Percentiles rank a stretch among this genome's conserved stretches.
phyloP scores from a whole-genome alignment of 179 eudicot species.

The Silene vulgaris region DNA sequence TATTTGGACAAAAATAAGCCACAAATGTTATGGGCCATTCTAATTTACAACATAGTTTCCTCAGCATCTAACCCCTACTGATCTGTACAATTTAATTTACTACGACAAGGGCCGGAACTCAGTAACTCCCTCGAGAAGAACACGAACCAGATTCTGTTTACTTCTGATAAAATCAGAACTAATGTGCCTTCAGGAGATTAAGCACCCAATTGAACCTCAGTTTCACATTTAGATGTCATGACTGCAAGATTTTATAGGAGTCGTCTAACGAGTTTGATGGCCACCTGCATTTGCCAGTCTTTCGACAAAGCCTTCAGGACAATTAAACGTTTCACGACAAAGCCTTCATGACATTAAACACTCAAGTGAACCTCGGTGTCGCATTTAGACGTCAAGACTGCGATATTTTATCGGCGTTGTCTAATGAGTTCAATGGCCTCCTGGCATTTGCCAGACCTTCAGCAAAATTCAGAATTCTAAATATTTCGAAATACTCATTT shows the following conservation, averaged over 20 bases:
- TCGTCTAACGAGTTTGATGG: not conserved
- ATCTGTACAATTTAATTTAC: constrained; percentile 23
- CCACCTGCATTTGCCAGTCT: not conserved
- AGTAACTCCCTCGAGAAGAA: constrained; percentile 16
- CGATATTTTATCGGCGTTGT: not conserved
- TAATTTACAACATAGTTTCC: constrained; percentile 27
- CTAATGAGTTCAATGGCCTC: not conserved
- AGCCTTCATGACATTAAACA: not conserved
- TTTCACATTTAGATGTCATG: not conserved
- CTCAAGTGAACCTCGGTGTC: not conserved
- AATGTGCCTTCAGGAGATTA: not conserved
- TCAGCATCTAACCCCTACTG: constrained; percentile 16
- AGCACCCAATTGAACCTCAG: not conserved
- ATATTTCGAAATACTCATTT: constrained; percentile 19
- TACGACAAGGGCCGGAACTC: not conserved
- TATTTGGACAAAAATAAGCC: constrained; percentile 17
- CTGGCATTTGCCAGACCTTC: not conserved
- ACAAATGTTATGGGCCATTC: constrained; percentile 19
- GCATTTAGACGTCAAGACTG: not conserved
- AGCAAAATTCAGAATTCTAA: not conserved
- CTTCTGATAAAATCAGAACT: not conserved
- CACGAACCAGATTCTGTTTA: not conserved
- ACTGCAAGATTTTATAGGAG: not conserved
- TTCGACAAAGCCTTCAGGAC: not conserved
- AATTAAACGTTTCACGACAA: not conserved